Percentiles rank a stretch among this genome's conserved stretches.
Evolutionary conservation across 2,329 filamentous ascomycete species (phyloP).

Genomic region (Apiospora saccharicola): DNA sequence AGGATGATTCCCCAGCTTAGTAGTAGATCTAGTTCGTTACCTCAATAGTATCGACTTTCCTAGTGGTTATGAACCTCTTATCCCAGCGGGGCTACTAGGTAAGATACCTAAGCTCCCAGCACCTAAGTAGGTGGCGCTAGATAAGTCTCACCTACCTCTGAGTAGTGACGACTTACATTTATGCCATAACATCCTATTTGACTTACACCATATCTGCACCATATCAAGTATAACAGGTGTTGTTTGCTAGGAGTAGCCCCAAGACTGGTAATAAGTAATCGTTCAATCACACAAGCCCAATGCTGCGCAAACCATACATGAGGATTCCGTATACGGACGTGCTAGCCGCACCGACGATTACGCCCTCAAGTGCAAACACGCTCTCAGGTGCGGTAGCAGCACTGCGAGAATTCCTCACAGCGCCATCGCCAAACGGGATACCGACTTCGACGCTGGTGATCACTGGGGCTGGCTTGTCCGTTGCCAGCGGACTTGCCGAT

Average conservation of each 20-base stretch:
- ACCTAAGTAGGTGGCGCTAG: background rate
- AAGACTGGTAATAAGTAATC: background rate
- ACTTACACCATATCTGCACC: background rate
- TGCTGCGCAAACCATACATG: constrained; percentile 74
- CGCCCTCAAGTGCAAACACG: constrained; percentile 75
- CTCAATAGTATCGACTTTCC: too few relatives aligned
- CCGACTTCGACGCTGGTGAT: constrained; percentile 57
- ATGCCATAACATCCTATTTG: background rate
- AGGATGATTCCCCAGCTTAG: too few relatives aligned
- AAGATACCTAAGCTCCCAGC: background rate
- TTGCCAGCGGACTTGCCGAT: constrained; percentile 90
- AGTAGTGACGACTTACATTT: constrained; percentile 20
- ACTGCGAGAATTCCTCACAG: constrained; percentile 76
- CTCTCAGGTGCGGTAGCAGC: constrained; percentile 78
- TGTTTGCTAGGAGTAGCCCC: background rate
- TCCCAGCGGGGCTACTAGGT: too few relatives aligned
- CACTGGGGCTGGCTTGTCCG: constrained; percentile 90
- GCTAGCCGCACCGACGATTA: constrained; percentile 76
- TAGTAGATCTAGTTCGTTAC: too few relatives aligned
- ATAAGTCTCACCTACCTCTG: background rate
- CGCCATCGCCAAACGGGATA: constrained; percentile 60
- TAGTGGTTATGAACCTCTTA: too few relatives aligned
- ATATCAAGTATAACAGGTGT: background rate
- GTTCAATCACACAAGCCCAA: background rate
- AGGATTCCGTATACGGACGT: constrained; percentile 91